These are phyloP conservation scores for Solanum peruvianum DNA, from an alignment of 257 asterid genomes.

Conservation along the genomic window DNA sequence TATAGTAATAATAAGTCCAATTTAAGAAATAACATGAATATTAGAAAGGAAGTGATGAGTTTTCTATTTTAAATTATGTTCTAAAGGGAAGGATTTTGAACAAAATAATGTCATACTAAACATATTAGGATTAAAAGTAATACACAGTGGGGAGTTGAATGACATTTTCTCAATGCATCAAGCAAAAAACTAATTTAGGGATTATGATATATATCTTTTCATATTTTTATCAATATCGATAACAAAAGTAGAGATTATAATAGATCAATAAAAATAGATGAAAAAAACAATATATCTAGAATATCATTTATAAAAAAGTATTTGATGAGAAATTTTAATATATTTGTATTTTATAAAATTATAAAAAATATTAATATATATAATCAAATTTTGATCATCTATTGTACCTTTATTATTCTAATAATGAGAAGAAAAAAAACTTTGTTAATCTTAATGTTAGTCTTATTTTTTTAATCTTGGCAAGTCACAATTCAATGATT, in stretches of 20 bases:
- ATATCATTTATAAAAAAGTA: too few relatives aligned
- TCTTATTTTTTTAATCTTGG: too few relatives aligned
- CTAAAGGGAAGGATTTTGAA: not conserved
- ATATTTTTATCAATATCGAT: not conserved
- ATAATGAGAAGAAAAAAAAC: not conserved
- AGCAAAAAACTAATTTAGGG: not conserved
- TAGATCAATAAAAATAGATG: not conserved
- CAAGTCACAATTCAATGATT: not conserved
- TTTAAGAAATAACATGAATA: not conserved
- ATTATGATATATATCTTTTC: too few relatives aligned
- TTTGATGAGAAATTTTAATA: not conserved
- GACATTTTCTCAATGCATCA: not conserved
- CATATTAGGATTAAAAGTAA: not conserved
- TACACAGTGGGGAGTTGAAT: not conserved
- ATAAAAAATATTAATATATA: not conserved
- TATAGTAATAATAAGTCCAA: too few relatives aligned
- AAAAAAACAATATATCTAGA: too few relatives aligned
- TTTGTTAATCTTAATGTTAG: not conserved
- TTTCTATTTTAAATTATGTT: not conserved
- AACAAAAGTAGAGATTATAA: not conserved
- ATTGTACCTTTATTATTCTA: not conserved
- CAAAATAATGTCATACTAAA: not conserved
- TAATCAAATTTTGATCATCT: not conserved
- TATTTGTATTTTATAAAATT: not conserved
- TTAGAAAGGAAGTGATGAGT: not conserved